Evolutionary conservation across 768 basidiomycete species (phyloP), one percentile per base, ranked within the genome.

Genomic region (Mycena chlorophos): DNA sequence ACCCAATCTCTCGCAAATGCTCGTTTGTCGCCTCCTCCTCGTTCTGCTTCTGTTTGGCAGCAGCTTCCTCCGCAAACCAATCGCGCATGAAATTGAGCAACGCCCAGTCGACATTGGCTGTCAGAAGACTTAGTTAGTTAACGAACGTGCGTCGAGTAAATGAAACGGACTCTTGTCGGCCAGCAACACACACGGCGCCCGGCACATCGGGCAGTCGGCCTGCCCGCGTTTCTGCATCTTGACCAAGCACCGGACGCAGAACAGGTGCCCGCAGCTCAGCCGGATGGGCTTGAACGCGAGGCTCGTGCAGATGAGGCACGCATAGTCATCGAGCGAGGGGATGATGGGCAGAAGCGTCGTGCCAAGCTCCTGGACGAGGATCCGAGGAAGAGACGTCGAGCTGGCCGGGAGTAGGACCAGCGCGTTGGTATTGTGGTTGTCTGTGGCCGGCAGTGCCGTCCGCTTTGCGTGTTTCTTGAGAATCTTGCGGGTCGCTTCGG

Each of bases 221-320:
- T 86, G 81, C 0, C 85, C 83, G 8, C 87, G 78, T 65, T 87
- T 89, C 74, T 98, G 94, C 84, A 98, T 88, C 74, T 96, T 95
- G 40, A 91, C 91, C 10, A 96, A 75, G 66, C 92, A 87, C 69
- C 88, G 71, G 3, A 89, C 85, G 55, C 88, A 89, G 63, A 89
- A 89, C 17, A 89, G 74, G 69, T 96, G 94, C 0, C 87, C 80
- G 57, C 94, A 98, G 17, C 71, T 68, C 2, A 98, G 78, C 10
- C 94, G 76, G 49, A 96, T 88, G 0, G 95, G 95, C 69, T 93
- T 94, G 78, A 94, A 98, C 4, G 94, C 95, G 60, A 98, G 85
- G 56, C 81, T 83, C 2, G 87, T 90, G 71, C 95, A 97, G 55
- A 97, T 95, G 34, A 88, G 74, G 63, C 94, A 98, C 1, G 83